phyloP scores from a whole-genome alignment of 2,329 filamentous ascomycete genomes.

The Colletotrichum sansevieriae region DNA sequence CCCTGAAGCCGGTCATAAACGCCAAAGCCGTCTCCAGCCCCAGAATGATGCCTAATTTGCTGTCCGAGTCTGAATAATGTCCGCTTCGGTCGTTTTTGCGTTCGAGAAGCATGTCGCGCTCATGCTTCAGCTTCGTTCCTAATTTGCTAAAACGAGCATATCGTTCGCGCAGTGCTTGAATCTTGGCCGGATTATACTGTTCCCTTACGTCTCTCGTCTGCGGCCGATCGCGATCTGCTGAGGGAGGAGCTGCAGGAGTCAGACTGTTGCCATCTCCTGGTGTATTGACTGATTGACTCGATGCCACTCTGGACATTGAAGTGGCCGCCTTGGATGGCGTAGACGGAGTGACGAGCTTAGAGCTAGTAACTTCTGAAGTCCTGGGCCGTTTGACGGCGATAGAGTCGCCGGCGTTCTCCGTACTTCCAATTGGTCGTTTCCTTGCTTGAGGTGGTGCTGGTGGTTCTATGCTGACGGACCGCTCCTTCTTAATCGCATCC shows the following conservation, averaged over 20 bases:
- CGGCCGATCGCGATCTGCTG: slow-evolving; percentile 51
- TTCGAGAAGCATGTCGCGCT: slow-evolving; percentile 59
- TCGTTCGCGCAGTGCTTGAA: slow-evolving; percentile 51
- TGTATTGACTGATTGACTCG: slow-evolving; percentile 66
- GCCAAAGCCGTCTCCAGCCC: slow-evolving; percentile 64
- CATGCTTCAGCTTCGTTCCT: slow-evolving; percentile 67
- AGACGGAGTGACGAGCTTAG: slow-evolving; percentile 56
- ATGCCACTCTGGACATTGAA: slow-evolving; percentile 67
- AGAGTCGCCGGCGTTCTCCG: slow-evolving; percentile 53
- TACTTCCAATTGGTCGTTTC: slow-evolving; percentile 61
- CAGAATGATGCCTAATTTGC: slow-evolving; percentile 58
- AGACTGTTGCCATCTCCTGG: slow-evolving; percentile 60
- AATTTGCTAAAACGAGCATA: slow-evolving; percentile 55
- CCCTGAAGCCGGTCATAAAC: slow-evolving; percentile 67
- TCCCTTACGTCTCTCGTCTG: slow-evolving; percentile 45
- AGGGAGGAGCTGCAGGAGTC: slow-evolving; percentile 53
- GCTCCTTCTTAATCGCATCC: slow-evolving; percentile 51
- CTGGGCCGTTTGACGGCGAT: slow-evolving; percentile 58
- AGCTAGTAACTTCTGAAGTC: slow-evolving; percentile 55
- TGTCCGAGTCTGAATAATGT: slow-evolving; percentile 48
- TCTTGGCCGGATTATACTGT: slow-evolving; percentile 47
- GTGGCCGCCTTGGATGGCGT: slow-evolving; percentile 65
- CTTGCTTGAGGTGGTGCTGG: slow-evolving; percentile 53
- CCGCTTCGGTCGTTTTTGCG: slow-evolving; percentile 35
- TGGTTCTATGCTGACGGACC: slow-evolving; percentile 58